A percentile compares a stretch with the other conserved stretches of the same genome.
phyloP scores from a whole-genome alignment of 371 early-diverging fungal genomes.

The Mucor plumbeus region DNA sequence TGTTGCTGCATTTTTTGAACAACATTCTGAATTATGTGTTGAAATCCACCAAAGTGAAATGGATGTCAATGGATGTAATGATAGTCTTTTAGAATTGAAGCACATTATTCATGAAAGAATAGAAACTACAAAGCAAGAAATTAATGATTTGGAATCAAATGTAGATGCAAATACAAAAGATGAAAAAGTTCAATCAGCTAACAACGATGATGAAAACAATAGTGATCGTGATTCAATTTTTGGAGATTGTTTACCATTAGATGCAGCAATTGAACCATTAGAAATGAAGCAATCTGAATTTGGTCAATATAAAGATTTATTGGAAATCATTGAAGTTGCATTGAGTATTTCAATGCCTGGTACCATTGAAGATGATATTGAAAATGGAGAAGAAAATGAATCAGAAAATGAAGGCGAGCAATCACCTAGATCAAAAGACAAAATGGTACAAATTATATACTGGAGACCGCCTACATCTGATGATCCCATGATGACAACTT shows the following conservation, averaged over 20 bases:
- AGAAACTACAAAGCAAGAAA: conserved; percentile 31
- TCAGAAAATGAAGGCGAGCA: conserved; percentile 12
- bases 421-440: conserved; percentile 51
- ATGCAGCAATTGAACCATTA: conserved; percentile 28
- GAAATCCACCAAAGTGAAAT: conserved; percentile 82
- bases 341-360: conserved; percentile 64
- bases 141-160: conserved; percentile 8
- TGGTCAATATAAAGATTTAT: conserved; percentile 38
- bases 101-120: conserved; percentile 56
- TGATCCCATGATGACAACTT: conserved; percentile 25
- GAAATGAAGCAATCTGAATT: conserved; percentile 32
- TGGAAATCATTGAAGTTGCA: conserved; percentile 52
- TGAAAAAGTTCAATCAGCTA: background rate
- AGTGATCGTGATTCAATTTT: conserved; percentile 29
- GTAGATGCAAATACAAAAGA: background rate
- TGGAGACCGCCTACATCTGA: conserved; percentile 59
- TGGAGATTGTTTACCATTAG: conserved; percentile 33
- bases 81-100: conserved; percentile 67
- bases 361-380: conserved; percentile 23
- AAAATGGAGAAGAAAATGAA: conserved; percentile 4
- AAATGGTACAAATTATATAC: conserved; percentile 61
- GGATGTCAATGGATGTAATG: conserved; percentile 76
- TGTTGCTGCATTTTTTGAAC: conserved; percentile 78
- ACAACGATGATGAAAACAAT: conserved; percentile 11
- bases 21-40: conserved; percentile 75